These are phyloP conservation scores for Eremomyces bilateralis DNA, from an alignment of 495 filamentous ascomycete species.

Conservation along the genomic window DNA sequence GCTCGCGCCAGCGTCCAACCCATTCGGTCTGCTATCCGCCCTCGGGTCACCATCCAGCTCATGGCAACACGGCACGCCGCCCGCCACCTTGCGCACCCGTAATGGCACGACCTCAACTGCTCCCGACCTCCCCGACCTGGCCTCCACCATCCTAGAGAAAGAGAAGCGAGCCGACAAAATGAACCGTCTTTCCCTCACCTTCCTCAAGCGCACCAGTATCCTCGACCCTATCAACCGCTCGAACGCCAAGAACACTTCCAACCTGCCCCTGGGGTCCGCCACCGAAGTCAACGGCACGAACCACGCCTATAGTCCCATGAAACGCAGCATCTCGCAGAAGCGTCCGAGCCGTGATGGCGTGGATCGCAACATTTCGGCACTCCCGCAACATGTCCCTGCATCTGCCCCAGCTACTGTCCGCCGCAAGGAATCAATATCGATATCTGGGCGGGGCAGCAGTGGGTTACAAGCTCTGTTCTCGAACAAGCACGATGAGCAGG, in stretches of 20 bases:
- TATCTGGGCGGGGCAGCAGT: no score
- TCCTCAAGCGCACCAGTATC: constrained; percentile 12
- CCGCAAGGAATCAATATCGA: neutral
- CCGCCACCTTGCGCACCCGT: neutral
- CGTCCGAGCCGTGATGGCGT: neutral
- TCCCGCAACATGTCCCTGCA: neutral
- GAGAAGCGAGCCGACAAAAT: constrained; percentile 11
- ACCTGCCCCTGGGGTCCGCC: neutral
- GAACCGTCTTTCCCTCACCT: constrained; percentile 14
- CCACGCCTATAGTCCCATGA: neutral
- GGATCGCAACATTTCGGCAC: no score
- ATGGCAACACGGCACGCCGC: constrained; percentile 21
- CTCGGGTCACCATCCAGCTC: constrained; percentile 15
- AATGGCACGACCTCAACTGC: constrained; percentile 3
- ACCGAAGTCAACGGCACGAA: neutral
- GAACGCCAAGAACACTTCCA: neutral
- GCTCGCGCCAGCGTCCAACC: constrained; percentile 21
- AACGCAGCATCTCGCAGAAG: neutral
- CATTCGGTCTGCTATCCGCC: constrained; percentile 15
- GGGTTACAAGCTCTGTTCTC: no score
- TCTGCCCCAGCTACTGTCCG: neutral
- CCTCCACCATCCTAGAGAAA: constrained; percentile 3
- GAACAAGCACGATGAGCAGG: neutral
- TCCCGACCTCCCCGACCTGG: constrained; percentile 6
- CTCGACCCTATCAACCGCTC: constrained; percentile 4